These are phyloP conservation scores for Phyllosticta citrichinensis DNA, from an alignment of 2,329 filamentous ascomycete genomes.

Conservation along the genomic window DNA sequence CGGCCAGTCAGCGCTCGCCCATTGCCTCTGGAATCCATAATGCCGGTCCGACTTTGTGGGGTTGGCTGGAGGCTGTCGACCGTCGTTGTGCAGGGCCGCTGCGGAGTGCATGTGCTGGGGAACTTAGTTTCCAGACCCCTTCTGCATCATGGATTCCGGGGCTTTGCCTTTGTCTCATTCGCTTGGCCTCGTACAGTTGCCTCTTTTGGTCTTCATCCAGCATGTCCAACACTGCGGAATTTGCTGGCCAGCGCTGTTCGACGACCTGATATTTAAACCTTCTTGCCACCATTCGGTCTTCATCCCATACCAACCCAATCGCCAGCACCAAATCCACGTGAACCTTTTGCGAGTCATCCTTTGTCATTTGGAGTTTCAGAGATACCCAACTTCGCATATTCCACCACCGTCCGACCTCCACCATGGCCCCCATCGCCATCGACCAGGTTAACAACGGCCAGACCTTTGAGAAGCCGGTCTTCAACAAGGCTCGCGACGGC, in stretches of 20 bases:
- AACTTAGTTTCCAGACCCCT: slow-evolving; percentile 8
- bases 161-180: background rate
- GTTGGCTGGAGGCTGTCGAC: background rate
- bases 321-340: background rate
- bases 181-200: background rate
- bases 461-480: slow-evolving; percentile 31
- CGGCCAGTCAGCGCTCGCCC: background rate
- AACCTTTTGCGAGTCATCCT: background rate
- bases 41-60: background rate
- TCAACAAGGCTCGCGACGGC: slow-evolving; percentile 44
- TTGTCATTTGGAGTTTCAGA: background rate
- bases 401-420: background rate
- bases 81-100: background rate
- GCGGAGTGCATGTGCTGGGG: slow-evolving; percentile 3
- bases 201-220: background rate
- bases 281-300: background rate
- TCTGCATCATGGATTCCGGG: slow-evolving; percentile 11
- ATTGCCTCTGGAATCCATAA: background rate
- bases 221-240: background rate
- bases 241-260: background rate
- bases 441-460: slow-evolving; percentile 30
- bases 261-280: slow-evolving; percentile 10
- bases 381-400: background rate
- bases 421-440: slow-evolving; percentile 27
- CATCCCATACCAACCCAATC: background rate